These are phyloP conservation scores for Suillus lakei DNA, from an alignment of 768 basidiomycete genomes.

Conservation along the genomic window DNA sequence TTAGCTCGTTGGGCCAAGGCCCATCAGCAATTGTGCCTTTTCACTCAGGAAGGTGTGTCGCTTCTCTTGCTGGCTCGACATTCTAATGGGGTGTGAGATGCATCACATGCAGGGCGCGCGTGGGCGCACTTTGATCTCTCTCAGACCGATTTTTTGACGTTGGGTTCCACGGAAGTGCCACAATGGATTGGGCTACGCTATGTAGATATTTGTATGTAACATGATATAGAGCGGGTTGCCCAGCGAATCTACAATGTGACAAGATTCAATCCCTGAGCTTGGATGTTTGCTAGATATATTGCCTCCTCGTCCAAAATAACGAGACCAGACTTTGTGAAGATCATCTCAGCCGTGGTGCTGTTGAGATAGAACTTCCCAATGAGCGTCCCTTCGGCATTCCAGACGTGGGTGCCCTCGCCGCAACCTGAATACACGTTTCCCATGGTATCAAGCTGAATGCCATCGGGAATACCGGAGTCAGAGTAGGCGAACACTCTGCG, in stretches of 20 bases:
- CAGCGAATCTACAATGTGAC: constrained; percentile 3
- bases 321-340: constrained; percentile 45
- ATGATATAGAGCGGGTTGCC: constrained; percentile 21
- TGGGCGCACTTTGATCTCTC: no score
- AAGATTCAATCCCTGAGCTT: constrained; percentile 35
- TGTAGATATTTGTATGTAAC: constrained; percentile 4
- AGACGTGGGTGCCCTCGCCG: constrained; percentile 72
- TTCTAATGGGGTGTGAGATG: no score
- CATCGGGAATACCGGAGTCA: constrained; percentile 71
- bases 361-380: constrained; percentile 68
- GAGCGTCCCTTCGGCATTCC: constrained; percentile 58
- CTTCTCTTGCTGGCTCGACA: no score
- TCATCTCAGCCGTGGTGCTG: constrained; percentile 39
- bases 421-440: constrained; percentile 73
- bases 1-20: no score
- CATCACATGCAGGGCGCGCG: no score
- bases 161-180: background rate
- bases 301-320: constrained; percentile 44
- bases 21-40: constrained; percentile 27
- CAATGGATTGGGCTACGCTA: no score
- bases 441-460: constrained; percentile 62
- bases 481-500: constrained; percentile 69
- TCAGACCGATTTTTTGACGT: no score
- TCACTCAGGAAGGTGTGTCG: no score
- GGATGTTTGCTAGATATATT: constrained; percentile 44